phyloP scores from a whole-genome alignment of 139 green algal genomes.

The Picochlorum sp. region DNA sequence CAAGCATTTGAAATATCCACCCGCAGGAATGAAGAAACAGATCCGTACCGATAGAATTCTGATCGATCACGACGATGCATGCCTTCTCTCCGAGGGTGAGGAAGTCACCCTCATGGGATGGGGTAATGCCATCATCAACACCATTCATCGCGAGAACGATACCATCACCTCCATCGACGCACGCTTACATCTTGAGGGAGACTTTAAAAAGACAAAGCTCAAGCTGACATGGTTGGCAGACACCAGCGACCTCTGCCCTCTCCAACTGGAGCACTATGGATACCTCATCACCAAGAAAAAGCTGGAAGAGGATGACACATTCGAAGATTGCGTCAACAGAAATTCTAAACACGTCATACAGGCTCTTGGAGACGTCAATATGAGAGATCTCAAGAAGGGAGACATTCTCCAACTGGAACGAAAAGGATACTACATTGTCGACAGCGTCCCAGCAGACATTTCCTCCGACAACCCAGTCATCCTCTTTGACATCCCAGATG shows the following conservation, averaged over 20 bases:
- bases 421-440: constrained; percentile 96
- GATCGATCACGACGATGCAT: constrained; percentile 85
- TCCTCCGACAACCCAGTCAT: constrained; percentile 54
- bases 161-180: constrained; percentile 16
- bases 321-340: constrained; percentile 66
- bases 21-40: constrained; percentile 66
- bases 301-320: constrained; percentile 85
- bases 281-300: constrained; percentile 95
- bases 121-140: constrained; percentile 85
- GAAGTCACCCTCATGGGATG: constrained; percentile 98
- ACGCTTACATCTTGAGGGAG: constrained; percentile 77
- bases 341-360: constrained; percentile 34
- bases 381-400: constrained; percentile 81
- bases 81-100: constrained; percentile 65
- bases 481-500: constrained; percentile 92
- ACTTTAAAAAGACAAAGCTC: constrained; percentile 90
- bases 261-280: constrained; percentile 74
- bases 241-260: constrained; percentile 29
- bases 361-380: constrained; percentile 89
- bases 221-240: constrained; percentile 96
- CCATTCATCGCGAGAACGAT: constrained; percentile 7
- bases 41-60: constrained; percentile 40
- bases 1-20: constrained; percentile 86
- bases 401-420: constrained; percentile 94
- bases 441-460: constrained; percentile 48